Evolutionary conservation across 805 yeast species (phyloP).

Genomic region (Komagataella ulmi): DNA sequence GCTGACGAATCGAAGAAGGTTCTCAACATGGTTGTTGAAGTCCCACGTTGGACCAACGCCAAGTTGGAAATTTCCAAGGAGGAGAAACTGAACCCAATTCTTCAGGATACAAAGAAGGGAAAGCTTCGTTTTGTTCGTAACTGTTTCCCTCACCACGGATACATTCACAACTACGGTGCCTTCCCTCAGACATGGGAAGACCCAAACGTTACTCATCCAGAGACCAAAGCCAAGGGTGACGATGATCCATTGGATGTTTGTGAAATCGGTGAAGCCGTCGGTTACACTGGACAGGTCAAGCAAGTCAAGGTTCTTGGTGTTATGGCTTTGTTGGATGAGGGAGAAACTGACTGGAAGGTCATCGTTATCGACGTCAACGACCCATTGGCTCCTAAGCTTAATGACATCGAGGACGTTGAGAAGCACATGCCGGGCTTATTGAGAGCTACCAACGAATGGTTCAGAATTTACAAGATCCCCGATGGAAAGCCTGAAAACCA

Average conservation of each 20-base stretch:
- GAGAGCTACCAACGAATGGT: constrained; percentile 95
- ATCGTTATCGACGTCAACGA: constrained; percentile 81
- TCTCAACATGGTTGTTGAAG: constrained; percentile 74
- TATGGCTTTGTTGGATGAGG: constrained; percentile 89
- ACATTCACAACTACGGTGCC: constrained; percentile 97
- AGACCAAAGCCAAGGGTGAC: constrained; percentile 62
- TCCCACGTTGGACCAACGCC: constrained; percentile 98
- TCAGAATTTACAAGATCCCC: constrained; percentile 94
- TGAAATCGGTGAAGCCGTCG: constrained; percentile 62
- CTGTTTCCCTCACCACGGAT: constrained; percentile 98
- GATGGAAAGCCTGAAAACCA: constrained; percentile 96
- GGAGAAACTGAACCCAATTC: constrained; percentile 74
- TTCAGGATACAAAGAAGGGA: constrained; percentile 97
- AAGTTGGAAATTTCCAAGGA: constrained; percentile 91
- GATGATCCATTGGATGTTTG: constrained; percentile 81
- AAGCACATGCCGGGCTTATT: constrained; percentile 83
- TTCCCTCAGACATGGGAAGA: constrained; percentile 93
- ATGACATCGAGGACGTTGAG: constrained; percentile 86
- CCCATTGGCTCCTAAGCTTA: constrained; percentile 76
- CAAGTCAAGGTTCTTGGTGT: constrained; percentile 90
- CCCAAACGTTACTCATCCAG: constrained; percentile 49
- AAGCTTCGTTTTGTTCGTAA: constrained; percentile 91
- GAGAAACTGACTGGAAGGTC: constrained; percentile 86
- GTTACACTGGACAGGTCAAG: constrained; percentile 59
- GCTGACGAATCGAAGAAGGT: constrained; percentile 89